Conservation (phyloP, 169 alveolate species). For the Eimeria praecox region DNA sequence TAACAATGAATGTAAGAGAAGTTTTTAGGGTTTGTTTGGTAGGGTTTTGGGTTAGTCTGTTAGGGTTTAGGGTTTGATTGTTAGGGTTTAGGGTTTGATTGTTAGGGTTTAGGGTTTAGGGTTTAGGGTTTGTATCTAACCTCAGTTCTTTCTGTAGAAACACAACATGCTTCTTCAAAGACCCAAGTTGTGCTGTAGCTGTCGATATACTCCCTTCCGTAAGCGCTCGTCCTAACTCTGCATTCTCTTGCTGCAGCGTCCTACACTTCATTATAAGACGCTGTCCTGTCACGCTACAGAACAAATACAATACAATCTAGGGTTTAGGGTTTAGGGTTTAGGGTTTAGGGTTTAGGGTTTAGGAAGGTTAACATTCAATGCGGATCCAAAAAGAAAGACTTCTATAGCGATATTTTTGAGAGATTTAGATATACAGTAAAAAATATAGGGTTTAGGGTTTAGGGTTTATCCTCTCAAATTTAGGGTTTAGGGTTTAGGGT, state of each 20-base stretch:
- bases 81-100: too few relatives aligned
- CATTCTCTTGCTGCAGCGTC: conserved; percentile 86
- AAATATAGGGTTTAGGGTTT: not conserved
- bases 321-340: not conserved
- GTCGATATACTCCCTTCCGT: conserved; percentile 84
- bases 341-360: not conserved
- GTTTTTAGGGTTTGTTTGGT: too few relatives aligned
- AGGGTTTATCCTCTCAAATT: not conserved
- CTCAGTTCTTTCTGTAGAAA: conserved; percentile 84
- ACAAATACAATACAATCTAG: not conserved
- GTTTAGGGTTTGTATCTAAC: conserved; percentile 41
- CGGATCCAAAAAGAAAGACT: too few relatives aligned
- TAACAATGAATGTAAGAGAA: too few relatives aligned
- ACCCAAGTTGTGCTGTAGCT: conserved; percentile 72
- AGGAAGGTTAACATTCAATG: too few relatives aligned
- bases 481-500: too few relatives aligned
- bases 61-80: too few relatives aligned
- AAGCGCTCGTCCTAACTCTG: conserved; percentile 86
- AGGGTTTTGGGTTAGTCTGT: too few relatives aligned
- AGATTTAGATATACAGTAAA: not conserved
- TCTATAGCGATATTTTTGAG: not conserved
- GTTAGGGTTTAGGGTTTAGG: conserved; percentile 13
- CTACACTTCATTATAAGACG: conserved; percentile 86
- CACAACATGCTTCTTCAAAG: conserved; percentile 83
- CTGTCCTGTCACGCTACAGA: conserved; percentile 86